Evolutionary conservation across 2,329 filamentous ascomycete species (phyloP).

Genomic region (Ilyonectria robusta): DNA sequence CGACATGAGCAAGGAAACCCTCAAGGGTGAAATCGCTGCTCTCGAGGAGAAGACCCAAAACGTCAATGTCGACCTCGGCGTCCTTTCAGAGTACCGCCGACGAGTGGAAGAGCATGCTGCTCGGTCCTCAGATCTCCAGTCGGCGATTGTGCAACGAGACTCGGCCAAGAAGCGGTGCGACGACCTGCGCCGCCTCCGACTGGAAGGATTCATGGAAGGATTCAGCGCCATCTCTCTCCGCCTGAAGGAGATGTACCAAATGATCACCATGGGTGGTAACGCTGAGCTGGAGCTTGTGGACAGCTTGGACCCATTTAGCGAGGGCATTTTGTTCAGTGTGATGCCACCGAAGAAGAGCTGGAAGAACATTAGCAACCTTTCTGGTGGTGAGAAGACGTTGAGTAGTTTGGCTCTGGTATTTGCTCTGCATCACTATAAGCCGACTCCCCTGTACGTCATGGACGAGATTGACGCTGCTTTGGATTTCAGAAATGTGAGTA

Average conservation of each 20-base stretch:
- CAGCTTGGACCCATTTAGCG: conserved; percentile 94
- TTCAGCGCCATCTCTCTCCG: conserved; percentile 94
- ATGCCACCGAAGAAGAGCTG: conserved; percentile 99
- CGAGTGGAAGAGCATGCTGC: conserved; percentile 86
- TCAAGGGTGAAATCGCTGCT: conserved; percentile 74
- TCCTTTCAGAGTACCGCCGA: conserved; percentile 89
- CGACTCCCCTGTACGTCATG: conserved; percentile 98
- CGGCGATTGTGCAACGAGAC: conserved; percentile 84
- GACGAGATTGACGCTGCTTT: conserved; percentile 98
- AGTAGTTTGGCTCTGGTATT: conserved; percentile 96
- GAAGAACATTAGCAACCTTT: conserved; percentile 98
- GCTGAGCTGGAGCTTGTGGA: conserved; percentile 98
- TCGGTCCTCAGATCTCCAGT: conserved; percentile 86
- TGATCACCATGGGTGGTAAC: conserved; percentile 99
- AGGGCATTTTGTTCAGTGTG: conserved; percentile 96
- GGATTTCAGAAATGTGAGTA: conserved; percentile 95
- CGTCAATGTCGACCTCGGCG: conserved; percentile 88
- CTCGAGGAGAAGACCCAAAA: conserved; percentile 83
- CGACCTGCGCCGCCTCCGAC: conserved; percentile 87
- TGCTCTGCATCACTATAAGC: conserved; percentile 97
- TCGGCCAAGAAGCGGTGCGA: conserved; percentile 92
- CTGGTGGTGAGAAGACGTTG: conserved; percentile 96
- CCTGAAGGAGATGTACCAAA: conserved; percentile 99
- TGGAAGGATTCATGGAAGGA: conserved; percentile 98
- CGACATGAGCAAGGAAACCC: conserved; percentile 74